Conservation (phyloP, 2,329 filamentous ascomycete species). For the Claviceps lovelessii region DNA sequence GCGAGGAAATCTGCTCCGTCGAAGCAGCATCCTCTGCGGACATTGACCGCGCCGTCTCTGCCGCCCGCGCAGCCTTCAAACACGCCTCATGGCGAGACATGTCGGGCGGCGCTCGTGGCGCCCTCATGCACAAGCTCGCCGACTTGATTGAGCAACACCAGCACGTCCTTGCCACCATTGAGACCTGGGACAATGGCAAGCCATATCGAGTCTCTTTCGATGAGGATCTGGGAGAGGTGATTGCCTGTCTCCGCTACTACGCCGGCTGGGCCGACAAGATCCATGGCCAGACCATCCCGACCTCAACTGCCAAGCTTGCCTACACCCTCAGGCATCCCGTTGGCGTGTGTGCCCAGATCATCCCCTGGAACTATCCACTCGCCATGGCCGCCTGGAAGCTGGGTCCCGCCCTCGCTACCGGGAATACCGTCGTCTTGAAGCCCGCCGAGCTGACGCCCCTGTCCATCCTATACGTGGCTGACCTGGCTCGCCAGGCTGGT, state of each 20-base stretch:
- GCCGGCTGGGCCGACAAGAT: slow-evolving; percentile 69
- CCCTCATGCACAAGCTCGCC: slow-evolving; percentile 55
- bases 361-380: slow-evolving; percentile 58
- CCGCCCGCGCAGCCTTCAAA: slow-evolving; percentile 53
- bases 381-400: slow-evolving; percentile 50
- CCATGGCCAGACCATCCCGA: slow-evolving; percentile 61
- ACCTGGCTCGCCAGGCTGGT: slow-evolving; percentile 55
- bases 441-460: slow-evolving; percentile 54
- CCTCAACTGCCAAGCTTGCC: slow-evolving; percentile 51
- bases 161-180: slow-evolving; percentile 33
- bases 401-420: slow-evolving; percentile 52
- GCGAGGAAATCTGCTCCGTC: slow-evolving; percentile 19
- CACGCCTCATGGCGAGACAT: slow-evolving; percentile 56
- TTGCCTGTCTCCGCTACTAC: slow-evolving; percentile 51
- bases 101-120: slow-evolving; percentile 49
- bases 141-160: slow-evolving; percentile 54
- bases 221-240: slow-evolving; percentile 43
- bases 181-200: slow-evolving; percentile 71
- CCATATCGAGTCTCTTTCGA: slow-evolving; percentile 51
- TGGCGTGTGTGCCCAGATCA: slow-evolving; percentile 63
- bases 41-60: slow-evolving; percentile 19
- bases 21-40: slow-evolving; percentile 18
- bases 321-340: slow-evolving; percentile 64
- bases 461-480: slow-evolving; percentile 50
- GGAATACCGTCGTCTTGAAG: slow-evolving; percentile 51